Percentiles rank a stretch among this genome's conserved stretches.
Conservation (phyloP, 768 basidiomycete genomes). For the Clavaria fumosa region DNA sequence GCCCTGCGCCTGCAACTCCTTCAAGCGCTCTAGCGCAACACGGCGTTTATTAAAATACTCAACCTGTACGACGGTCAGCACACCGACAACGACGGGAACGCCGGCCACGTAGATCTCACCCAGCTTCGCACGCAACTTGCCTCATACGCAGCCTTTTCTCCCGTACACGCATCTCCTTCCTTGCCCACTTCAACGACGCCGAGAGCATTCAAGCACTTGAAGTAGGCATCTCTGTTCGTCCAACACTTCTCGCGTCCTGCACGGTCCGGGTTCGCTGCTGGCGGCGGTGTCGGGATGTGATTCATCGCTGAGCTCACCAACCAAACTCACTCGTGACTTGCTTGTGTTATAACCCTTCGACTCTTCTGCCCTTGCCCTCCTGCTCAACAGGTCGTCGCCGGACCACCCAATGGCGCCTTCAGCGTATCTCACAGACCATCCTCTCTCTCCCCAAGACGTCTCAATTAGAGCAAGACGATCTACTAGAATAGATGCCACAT, state of each 20-base stretch:
- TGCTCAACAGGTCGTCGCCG: constrained; percentile 29
- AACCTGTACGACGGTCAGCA: constrained; percentile 35
- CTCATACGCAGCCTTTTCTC: constrained; percentile 46
- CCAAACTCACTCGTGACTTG: too few species aligned
- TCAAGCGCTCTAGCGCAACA: constrained; percentile 67
- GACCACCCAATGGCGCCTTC: constrained; percentile 23
- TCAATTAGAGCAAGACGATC: too few species aligned
- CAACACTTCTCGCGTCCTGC: constrained; percentile 79
- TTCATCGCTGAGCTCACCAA: too few species aligned
- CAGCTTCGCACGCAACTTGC: constrained; percentile 76
- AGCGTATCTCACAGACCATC: too few species aligned
- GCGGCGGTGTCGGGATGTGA: too few species aligned
- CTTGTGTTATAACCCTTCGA: too few species aligned
- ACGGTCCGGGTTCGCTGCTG: too few species aligned
- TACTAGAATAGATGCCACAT: too few species aligned
- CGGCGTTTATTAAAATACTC: constrained; percentile 91
- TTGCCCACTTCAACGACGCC: constrained; percentile 57
- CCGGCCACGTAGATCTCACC: constrained; percentile 45
- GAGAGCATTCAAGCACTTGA: constrained; percentile 60
- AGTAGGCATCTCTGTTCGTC: constrained; percentile 74
- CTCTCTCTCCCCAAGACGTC: too few species aligned
- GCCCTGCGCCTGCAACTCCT: constrained; percentile 41
- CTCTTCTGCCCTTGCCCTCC: too few species aligned
- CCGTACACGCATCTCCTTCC: constrained; percentile 48
- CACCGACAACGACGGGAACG: neutral